A percentile compares a stretch with the other conserved stretches of the same genome.
phyloP scores from a whole-genome alignment of 75 land plant species.

The Selaginella tamariscina region DNA sequence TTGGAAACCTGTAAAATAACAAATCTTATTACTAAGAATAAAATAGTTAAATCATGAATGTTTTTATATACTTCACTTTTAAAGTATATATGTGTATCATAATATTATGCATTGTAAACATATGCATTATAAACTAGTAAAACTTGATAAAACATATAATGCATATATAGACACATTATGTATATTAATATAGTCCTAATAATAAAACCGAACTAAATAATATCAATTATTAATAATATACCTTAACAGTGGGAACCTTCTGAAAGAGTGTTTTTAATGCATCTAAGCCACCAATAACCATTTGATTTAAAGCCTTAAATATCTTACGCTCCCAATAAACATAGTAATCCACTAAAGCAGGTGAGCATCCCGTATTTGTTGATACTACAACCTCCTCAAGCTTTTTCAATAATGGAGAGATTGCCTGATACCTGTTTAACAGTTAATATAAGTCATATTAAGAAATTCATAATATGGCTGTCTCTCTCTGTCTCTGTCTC shows the following conservation, averaged over 20 bases:
- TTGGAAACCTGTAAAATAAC: constrained; percentile 12
- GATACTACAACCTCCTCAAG: constrained; percentile 26
- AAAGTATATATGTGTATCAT: too few species aligned
- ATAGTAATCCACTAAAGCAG: constrained; percentile 21
- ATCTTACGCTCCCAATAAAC: constrained; percentile 25
- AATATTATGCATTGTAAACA: too few species aligned
- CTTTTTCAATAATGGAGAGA: constrained; percentile 27
- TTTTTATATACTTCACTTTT: too few species aligned
- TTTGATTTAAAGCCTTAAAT: constrained; percentile 20
- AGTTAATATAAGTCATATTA: neutral
- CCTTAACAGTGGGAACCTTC: constrained; percentile 18
- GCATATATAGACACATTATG: too few species aligned
- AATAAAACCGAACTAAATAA: too few species aligned
- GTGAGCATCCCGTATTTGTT: constrained; percentile 22
- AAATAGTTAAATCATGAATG: too few species aligned
- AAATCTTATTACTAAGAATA: neutral
- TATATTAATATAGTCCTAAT: too few species aligned
- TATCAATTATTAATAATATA: too few species aligned
- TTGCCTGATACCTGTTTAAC: constrained; percentile 22
- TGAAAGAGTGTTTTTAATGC: constrained; percentile 23
- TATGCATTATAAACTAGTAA: too few species aligned
- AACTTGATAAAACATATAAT: too few species aligned
- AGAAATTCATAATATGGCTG: too few species aligned
- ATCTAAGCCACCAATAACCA: constrained; percentile 20
- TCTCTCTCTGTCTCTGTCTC: too few species aligned